phyloP scores from a whole-genome alignment of 306 rosid genomes.

The Pyrus bretschneideri region DNA sequence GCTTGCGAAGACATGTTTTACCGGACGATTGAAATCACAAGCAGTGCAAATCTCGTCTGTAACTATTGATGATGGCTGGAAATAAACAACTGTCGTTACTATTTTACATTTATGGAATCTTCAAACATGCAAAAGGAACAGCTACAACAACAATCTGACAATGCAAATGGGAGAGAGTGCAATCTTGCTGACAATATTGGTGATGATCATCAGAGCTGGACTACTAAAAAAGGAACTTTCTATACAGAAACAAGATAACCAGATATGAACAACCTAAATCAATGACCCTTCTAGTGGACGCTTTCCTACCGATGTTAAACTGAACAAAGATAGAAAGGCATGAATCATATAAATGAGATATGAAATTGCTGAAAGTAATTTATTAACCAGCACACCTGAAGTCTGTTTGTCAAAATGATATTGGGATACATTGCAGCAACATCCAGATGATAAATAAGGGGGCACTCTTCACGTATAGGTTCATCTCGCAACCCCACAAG shows the following conservation, averaged over 20 bases:
- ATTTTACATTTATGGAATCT: background rate
- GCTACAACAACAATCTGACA: background rate
- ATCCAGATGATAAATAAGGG: conserved; percentile 94
- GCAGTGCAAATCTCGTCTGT: conserved; percentile 97
- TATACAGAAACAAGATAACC: background rate
- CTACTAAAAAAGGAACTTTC: background rate
- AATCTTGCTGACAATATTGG: background rate
- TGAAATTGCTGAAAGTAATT: conserved; percentile 6
- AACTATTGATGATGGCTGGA: conserved; percentile 93
- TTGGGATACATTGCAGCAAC: conserved; percentile 99
- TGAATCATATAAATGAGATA: background rate
- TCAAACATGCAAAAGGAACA: background rate
- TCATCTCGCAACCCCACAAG: conserved; percentile 64
- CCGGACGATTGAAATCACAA: conserved; percentile 99
- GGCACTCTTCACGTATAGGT: conserved; percentile 82
- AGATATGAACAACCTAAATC: background rate
- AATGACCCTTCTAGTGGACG: background rate
- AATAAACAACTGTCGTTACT: conserved; percentile 16
- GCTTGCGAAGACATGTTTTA: conserved; percentile 87
- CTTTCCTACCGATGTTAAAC: background rate
- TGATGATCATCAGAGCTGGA: background rate
- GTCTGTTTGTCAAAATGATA: conserved; percentile 91
- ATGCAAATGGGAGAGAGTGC: background rate
- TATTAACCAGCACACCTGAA: conserved; percentile 61
- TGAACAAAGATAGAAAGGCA: background rate